These are phyloP conservation scores for Mucor saturninus DNA, from an alignment of 371 early-diverging fungal genomes.

Conservation along the genomic window DNA sequence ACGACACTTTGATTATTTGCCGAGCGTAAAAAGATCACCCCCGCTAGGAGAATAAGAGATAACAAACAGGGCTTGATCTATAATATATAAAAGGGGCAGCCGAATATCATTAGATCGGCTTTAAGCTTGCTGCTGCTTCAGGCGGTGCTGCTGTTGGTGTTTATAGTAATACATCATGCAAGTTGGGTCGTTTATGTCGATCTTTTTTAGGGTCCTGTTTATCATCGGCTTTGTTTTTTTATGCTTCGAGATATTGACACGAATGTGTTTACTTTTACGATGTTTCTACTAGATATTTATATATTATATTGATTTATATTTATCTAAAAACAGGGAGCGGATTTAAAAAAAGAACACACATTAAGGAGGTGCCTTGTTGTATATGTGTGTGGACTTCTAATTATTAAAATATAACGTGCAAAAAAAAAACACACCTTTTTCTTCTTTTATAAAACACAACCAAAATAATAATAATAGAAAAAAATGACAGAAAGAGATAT, in stretches of 20 bases:
- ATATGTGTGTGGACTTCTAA: conserved; percentile 6
- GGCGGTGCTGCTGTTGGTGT: no score
- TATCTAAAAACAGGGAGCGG: neutral
- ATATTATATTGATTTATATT: neutral
- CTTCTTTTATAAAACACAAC: conserved; percentile 4
- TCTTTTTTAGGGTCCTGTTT: no score
- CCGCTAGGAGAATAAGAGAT: neutral
- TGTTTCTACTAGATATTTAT: no score
- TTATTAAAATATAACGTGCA: conserved; percentile 9
- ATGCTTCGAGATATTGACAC: no score
- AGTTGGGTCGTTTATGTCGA: no score
- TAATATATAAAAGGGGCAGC: no score
- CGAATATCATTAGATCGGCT: no score
- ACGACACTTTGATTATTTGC: neutral
- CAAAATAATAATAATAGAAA: neutral
- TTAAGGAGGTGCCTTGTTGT: conserved; percentile 3
- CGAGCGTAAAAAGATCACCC: neutral
- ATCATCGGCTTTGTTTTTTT: no score
- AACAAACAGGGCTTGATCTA: no score
- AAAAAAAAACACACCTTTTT: neutral
- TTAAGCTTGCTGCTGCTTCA: no score
- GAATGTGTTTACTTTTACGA: no score
- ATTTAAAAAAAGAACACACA: conserved; percentile 6
- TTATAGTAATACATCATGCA: no score
- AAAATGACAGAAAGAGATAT: neutral